phyloP scores from a whole-genome alignment of 2,329 filamentous ascomycete species.

The Phaeosphaeriaceae sp. region DNA sequence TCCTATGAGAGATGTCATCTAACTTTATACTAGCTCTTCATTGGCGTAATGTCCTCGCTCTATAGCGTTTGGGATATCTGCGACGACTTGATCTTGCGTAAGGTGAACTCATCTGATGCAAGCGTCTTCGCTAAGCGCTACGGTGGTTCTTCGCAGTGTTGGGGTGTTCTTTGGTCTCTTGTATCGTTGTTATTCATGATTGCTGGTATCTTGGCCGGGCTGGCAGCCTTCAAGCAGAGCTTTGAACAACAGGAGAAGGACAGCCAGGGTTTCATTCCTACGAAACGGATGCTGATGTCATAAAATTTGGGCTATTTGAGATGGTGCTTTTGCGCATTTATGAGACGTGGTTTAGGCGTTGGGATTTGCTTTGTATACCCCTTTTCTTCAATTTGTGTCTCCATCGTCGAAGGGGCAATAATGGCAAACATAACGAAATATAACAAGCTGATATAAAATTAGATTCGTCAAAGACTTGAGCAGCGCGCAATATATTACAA shows the following conservation, averaged over 20 bases:
- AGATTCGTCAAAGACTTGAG: too few relatives aligned
- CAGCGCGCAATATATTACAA: too few relatives aligned
- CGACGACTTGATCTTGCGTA: conserved; percentile 79
- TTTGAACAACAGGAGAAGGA: conserved; percentile 72
- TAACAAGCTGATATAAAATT: too few relatives aligned
- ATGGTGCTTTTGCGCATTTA: not conserved
- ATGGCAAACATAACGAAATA: too few relatives aligned
- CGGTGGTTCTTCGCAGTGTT: conserved; percentile 79
- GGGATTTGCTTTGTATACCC: too few relatives aligned
- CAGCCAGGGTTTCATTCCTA: conserved; percentile 69
- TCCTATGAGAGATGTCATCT: not conserved
- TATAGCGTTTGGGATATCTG: conserved; percentile 88
- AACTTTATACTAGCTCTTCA: conserved; percentile 65
- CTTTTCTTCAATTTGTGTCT: too few relatives aligned
- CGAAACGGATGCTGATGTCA: conserved; percentile 33
- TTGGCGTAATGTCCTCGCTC: conserved; percentile 80
- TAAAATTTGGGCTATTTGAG: not conserved
- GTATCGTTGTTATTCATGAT: conserved; percentile 76
- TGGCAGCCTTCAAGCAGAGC: conserved; percentile 77
- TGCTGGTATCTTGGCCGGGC: conserved; percentile 73
- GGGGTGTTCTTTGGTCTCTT: conserved; percentile 80
- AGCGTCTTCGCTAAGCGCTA: conserved; percentile 80
- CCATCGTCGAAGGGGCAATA: too few relatives aligned
- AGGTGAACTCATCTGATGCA: conserved; percentile 80
- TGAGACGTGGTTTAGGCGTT: too few relatives aligned